Percentiles rank a stretch among this genome's conserved stretches.
phyloP scores from a whole-genome alignment of 2,329 filamentous ascomycete species.

The Coleophoma eucalyptorum region DNA sequence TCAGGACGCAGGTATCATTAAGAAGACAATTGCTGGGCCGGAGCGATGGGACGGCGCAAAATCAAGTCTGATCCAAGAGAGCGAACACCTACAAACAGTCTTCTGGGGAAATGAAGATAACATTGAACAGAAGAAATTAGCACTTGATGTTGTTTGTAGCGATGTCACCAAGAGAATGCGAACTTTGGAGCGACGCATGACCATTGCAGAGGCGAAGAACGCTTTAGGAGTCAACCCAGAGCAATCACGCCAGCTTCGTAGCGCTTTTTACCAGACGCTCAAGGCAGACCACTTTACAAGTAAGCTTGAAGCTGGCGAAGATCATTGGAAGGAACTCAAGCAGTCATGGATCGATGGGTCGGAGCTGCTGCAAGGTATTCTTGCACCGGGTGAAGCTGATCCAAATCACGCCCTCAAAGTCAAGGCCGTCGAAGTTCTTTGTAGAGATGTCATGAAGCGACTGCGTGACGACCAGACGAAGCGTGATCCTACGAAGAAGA shows the following conservation, averaged over 20 bases:
- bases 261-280: slow-evolving; percentile 63
- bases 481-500: slow-evolving; percentile 44
- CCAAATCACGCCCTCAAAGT: slow-evolving; percentile 50
- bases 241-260: slow-evolving; percentile 61
- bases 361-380: slow-evolving; percentile 47
- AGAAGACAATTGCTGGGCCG: slow-evolving; percentile 72
- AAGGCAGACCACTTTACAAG: slow-evolving; percentile 64
- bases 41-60: slow-evolving; percentile 73
- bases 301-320: slow-evolving; percentile 68
- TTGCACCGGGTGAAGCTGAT: slow-evolving; percentile 47
- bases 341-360: slow-evolving; percentile 61
- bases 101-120: slow-evolving; percentile 57
- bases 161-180: slow-evolving; percentile 81
- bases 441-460: slow-evolving; percentile 74
- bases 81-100: slow-evolving; percentile 56
- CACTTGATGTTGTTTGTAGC: slow-evolving; percentile 74
- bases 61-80: slow-evolving; percentile 60
- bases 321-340: slow-evolving; percentile 70
- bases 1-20: slow-evolving; percentile 60
- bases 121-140: slow-evolving; percentile 59
- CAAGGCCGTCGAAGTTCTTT: slow-evolving; percentile 67
- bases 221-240: slow-evolving; percentile 65
- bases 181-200: slow-evolving; percentile 60
- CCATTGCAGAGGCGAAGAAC: slow-evolving; percentile 71
- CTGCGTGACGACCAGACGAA: slow-evolving; percentile 63